A percentile compares a stretch with the other conserved stretches of the same genome.
These are phyloP conservation scores for Viola odorata DNA, from an alignment of 345 rosid genomes.

Conservation along the genomic window DNA sequence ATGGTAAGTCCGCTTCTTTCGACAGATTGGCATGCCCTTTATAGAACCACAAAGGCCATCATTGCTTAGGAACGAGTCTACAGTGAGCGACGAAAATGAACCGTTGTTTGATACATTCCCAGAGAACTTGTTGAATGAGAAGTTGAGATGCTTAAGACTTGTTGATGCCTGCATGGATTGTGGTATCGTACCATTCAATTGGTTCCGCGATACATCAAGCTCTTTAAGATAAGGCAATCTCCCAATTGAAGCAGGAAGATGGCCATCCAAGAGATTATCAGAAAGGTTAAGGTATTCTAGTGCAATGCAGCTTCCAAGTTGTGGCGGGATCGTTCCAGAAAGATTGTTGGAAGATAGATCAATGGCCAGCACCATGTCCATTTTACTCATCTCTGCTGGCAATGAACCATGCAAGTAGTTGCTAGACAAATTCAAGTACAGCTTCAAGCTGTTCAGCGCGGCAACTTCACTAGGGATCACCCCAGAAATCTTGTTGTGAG, in stretches of 20 bases:
- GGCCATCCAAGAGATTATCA: conserved; percentile 48
- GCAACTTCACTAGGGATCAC: conserved; percentile 61
- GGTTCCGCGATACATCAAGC: conserved; percentile 66
- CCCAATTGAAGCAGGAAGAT: conserved; percentile 61
- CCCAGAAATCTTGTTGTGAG: conserved; percentile 65
- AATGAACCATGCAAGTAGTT: conserved; percentile 59
- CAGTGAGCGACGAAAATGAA: conserved; percentile 46
- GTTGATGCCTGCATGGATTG: conserved; percentile 49
- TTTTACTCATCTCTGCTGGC: conserved; percentile 80
- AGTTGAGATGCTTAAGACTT: conserved; percentile 55
- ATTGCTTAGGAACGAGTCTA: conserved; percentile 69
- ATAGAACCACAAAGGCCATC: conserved; percentile 63
- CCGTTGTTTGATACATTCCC: conserved; percentile 67
- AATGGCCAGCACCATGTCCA: conserved; percentile 91
- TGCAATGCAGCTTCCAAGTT: conserved; percentile 85
- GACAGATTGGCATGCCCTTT: conserved; percentile 65
- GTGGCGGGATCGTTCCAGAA: conserved; percentile 60
- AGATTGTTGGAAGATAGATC: conserved; percentile 77
- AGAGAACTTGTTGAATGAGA: conserved; percentile 66
- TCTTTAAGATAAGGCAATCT: conserved; percentile 61
- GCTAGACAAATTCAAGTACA: conserved; percentile 76
- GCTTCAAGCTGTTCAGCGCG: conserved; percentile 64
- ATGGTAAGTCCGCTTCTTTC: conserved; percentile 32
- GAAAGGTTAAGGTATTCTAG: conserved; percentile 79
- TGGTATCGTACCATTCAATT: conserved; percentile 56